Evolutionary conservation across 169 alveolate genomes (phyloP).

Genomic region (Babesia microti): DNA sequence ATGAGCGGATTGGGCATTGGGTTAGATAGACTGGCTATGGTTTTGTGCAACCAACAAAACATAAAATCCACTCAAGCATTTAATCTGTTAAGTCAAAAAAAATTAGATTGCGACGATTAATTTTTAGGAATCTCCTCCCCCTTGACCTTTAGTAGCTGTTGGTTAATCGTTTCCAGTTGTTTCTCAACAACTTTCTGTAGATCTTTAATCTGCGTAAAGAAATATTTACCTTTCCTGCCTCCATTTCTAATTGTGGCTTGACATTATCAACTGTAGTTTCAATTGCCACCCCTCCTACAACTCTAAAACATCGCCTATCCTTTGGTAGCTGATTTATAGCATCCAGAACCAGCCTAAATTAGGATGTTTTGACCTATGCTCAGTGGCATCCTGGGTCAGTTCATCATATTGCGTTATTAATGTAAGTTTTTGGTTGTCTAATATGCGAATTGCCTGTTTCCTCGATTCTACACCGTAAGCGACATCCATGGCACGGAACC

Average conservation of each 20-base stretch:
- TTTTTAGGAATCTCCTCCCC: conserved; percentile 3
- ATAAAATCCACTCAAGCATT: conserved; percentile 59
- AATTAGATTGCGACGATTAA: conserved; percentile 4
- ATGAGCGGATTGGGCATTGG: conserved; percentile 96
- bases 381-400: conserved; percentile 69
- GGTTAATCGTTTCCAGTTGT: conserved; percentile 14
- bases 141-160: conserved; percentile 23
- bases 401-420: conserved; percentile 53
- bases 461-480: conserved; percentile 26
- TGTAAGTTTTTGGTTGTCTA: conserved; percentile 31
- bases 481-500: no score
- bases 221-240: conserved; percentile 25
- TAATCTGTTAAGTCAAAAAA: conserved; percentile 15
- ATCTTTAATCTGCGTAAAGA: conserved; percentile 14
- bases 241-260: conserved; percentile 52
- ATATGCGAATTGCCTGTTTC: conserved; percentile 23
- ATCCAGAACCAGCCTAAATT: conserved; percentile 66
- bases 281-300: conserved; percentile 78
- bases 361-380: conserved; percentile 52
- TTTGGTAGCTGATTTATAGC: conserved; percentile 66
- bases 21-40: conserved; percentile 89
- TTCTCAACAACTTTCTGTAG: conserved; percentile 8
- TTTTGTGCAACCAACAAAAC: conserved; percentile 75
- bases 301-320: conserved; percentile 75
- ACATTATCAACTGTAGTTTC: conserved; percentile 78